phyloP scores from a whole-genome alignment of 495 filamentous ascomycete genomes.

The Pseudoneurospora amorphoporcata region DNA sequence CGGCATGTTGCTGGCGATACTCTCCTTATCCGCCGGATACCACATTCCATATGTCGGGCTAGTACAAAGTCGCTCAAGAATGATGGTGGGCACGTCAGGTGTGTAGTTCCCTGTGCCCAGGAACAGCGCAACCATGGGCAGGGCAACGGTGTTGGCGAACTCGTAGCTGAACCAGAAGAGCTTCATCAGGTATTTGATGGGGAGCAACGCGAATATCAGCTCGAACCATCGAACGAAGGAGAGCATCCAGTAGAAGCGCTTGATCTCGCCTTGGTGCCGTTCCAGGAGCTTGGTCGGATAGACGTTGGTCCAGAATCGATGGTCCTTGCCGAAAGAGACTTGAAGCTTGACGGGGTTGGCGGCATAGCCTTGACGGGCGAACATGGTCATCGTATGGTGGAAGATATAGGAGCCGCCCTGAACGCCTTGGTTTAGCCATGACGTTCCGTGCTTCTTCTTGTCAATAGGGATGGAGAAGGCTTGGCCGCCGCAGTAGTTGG shows the following conservation, averaged over 20 bases:
- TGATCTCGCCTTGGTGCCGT: constrained; percentile 52
- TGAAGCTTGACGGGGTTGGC: constrained; percentile 65
- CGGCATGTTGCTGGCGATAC: constrained; percentile 59
- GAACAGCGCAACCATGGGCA: constrained; percentile 67
- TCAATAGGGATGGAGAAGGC: constrained; percentile 69
- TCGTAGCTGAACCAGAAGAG: constrained; percentile 64
- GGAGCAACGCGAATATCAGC: constrained; percentile 61
- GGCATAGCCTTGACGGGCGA: constrained; percentile 54
- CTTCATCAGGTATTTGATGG: constrained; percentile 57
- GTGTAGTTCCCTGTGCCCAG: constrained; percentile 73
- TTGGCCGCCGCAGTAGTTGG: constrained; percentile 64
- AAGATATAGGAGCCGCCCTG: constrained; percentile 74
- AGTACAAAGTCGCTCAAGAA: constrained; percentile 67
- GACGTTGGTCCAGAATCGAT: constrained; percentile 72
- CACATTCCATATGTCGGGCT: constrained; percentile 66
- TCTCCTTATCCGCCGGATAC: constrained; percentile 54
- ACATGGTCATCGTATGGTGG: constrained; percentile 74
- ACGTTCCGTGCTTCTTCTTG: constrained; percentile 52
- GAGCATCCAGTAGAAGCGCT: constrained; percentile 53
- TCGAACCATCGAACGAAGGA: constrained; percentile 60
- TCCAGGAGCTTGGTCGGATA: constrained; percentile 62
- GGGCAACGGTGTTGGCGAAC: constrained; percentile 61
- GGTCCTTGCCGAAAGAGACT: constrained; percentile 71
- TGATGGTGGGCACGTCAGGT: constrained; percentile 60
- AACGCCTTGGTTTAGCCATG: constrained; percentile 78